A percentile compares a stretch with the other conserved stretches of the same genome.
Evolutionary conservation across 495 filamentous ascomycete species (phyloP).

Genomic region (Penicillium cosmopolitanum): DNA sequence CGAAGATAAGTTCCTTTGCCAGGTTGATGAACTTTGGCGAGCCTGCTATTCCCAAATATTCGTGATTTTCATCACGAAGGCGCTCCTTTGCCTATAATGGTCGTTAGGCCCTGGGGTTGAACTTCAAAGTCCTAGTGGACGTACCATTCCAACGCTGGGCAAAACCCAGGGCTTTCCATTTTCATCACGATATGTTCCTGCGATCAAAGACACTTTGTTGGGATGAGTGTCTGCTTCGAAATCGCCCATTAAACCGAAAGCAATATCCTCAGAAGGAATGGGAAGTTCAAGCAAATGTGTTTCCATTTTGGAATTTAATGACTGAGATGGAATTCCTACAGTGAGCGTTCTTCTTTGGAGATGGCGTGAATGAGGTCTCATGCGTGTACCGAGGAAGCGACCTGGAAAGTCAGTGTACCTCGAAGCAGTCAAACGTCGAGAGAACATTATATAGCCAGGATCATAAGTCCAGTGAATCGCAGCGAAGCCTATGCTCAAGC

Average conservation of each 20-base stretch:
- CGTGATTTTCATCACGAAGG: conserved; percentile 6
- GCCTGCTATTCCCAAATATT: conserved; percentile 8
- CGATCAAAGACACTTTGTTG: neutral
- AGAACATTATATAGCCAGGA: too few species aligned
- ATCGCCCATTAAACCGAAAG: neutral
- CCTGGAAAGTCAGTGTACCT: too few species aligned
- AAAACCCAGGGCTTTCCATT: conserved; percentile 38
- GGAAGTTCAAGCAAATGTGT: neutral
- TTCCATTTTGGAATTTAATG: neutral
- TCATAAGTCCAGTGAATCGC: too few species aligned
- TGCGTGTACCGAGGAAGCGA: too few species aligned
- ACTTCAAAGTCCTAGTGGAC: conserved; percentile 1
- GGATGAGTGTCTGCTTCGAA: neutral
- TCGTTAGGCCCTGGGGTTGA: neutral
- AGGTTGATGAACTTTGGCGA: neutral
- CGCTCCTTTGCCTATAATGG: conserved; percentile 4
- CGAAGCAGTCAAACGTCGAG: too few species aligned
- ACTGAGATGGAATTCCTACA: neutral
- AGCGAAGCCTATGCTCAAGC: too few species aligned
- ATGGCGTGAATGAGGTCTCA: too few species aligned
- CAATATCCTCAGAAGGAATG: neutral
- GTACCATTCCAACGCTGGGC: conserved; percentile 28
- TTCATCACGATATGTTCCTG: conserved; percentile 37
- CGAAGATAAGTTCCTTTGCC: conserved; percentile 2
- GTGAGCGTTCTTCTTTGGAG: too few species aligned